Base-by-base conservation (phyloP, 2,329 filamentous ascomycete species). In the Botryosphaeria dothidea region DNA sequence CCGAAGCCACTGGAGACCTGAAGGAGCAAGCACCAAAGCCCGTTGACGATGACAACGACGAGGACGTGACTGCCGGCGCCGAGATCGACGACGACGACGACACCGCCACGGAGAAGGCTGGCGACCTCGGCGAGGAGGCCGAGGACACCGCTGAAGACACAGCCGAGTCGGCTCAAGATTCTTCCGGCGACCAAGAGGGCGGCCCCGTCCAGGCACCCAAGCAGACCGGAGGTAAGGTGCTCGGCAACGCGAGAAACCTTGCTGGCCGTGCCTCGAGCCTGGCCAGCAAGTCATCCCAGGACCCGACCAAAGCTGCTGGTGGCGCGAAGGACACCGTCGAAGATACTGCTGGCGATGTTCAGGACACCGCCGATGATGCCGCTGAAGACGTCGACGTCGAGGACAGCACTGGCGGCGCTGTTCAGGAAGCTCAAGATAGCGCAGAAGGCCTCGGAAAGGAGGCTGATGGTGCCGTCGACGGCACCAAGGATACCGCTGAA, bases 191-290 rank as follows among this genome's bases (percentile, higher is more conserved):
- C 2, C 62, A 62, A 36, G 58, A 66, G 29, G 65, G 61, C 27
- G 58, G 60, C 21, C 43, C 38, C 21, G 65, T 36, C 27, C 45
- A 65, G 48, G 45, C 25, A 9, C 51, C 48, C 38, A 66, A 46
- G 64, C 46, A 66, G 54, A 25, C 57, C 29, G 56, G 57, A 17
- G 43, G 57, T 17, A 45, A 41, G 17, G 57, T 62, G 23, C 64
- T 66, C 38, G 31, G 48, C 23, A 36, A 45, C 27, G 64, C 64
- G 34, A 67, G 81, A 57, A 79, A 79, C 64, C 77, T 83, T 23
- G 80, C 81, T 68, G 80, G 78, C 66, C 79, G 80, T 69, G 81
- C 81, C 38, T 77, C 77, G n/a, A 78, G 77, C 64, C 72, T 82
- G 45, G 80, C 80, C 31, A 78, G 78, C 69, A 80, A 82, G 71